Conservation (phyloP, 2,329 filamentous ascomycete genomes). For the Fusarium sp. region DNA sequence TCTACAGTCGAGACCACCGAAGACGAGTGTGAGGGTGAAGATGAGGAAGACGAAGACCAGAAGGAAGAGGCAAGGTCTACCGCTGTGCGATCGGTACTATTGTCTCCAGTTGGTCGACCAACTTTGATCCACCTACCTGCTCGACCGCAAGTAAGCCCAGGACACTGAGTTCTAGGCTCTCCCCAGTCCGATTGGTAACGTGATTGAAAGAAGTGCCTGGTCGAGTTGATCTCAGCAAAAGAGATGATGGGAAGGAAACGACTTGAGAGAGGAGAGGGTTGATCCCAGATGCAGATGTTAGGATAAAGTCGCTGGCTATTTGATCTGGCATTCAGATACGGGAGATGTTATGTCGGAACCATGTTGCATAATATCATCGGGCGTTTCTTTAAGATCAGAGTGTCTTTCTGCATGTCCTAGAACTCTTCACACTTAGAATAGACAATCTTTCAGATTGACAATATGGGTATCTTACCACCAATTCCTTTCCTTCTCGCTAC, state of each 20-base stretch:
- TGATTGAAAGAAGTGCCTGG: not conserved
- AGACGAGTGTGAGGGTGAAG: not conserved
- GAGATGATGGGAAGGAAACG: not conserved
- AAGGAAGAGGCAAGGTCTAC: not conserved
- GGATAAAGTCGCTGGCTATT: no score
- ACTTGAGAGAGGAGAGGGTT: not conserved
- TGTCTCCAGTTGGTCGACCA: not conserved
- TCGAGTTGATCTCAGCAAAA: not conserved
- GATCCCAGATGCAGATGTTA: not conserved
- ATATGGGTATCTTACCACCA: slow-evolving; percentile 24
- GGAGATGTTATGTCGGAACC: not conserved
- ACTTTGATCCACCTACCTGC: not conserved
- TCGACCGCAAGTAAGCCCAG: not conserved
- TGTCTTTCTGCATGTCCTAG: not conserved
- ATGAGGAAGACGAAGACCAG: not conserved
- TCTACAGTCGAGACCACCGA: not conserved
- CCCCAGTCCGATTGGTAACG: not conserved
- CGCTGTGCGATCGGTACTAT: not conserved
- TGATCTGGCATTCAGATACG: not conserved
- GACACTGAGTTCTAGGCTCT: not conserved
- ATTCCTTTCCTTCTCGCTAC: not conserved
- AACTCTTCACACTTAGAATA: not conserved
- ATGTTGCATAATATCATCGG: not conserved
- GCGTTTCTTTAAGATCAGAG: not conserved
- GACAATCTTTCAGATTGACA: not conserved